Conservation (phyloP, 2,329 filamentous ascomycete genomes). For the Zymoseptoria pseudotritici region DNA sequence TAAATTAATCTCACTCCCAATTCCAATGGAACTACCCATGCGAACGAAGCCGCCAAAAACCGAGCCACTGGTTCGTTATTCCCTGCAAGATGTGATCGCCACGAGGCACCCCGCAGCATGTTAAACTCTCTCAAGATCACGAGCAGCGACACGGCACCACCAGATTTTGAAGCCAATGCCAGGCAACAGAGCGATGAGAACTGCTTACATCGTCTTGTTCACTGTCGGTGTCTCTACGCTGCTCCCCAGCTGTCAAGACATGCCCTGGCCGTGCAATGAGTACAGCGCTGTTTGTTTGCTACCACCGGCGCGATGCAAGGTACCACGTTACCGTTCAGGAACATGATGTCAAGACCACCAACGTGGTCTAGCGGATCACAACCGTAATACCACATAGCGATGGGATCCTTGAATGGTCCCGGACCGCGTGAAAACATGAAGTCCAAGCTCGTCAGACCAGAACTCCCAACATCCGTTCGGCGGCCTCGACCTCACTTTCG, state of each 20-base stretch:
- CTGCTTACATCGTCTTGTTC: not conserved
- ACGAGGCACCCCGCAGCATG: not conserved
- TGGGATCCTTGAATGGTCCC: not conserved
- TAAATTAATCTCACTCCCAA: not conserved
- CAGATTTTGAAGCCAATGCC: not conserved
- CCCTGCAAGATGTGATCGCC: not conserved
- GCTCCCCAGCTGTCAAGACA: not conserved
- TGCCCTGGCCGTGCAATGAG: not conserved
- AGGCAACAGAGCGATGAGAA: not conserved
- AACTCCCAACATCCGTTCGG: not conserved
- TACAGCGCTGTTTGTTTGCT: not conserved
- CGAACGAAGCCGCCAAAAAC: not conserved
- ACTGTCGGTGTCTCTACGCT: not conserved
- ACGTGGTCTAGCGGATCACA: not conserved
- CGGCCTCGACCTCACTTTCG: not conserved
- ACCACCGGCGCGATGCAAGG: not conserved
- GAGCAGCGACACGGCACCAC: not conserved
- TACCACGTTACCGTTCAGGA: not conserved
- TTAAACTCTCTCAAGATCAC: not conserved
- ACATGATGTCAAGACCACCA: constrained; percentile 2
- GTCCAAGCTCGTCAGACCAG: not conserved
- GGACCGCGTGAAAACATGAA: not conserved
- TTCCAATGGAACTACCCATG: not conserved
- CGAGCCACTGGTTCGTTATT: not conserved
- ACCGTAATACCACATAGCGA: not conserved